A percentile compares a stretch with the other conserved stretches of the same genome.
These are phyloP conservation scores for Globisporangium megalacanthum DNA, from an alignment of 352 stramenopile species.

Conservation along the genomic window DNA sequence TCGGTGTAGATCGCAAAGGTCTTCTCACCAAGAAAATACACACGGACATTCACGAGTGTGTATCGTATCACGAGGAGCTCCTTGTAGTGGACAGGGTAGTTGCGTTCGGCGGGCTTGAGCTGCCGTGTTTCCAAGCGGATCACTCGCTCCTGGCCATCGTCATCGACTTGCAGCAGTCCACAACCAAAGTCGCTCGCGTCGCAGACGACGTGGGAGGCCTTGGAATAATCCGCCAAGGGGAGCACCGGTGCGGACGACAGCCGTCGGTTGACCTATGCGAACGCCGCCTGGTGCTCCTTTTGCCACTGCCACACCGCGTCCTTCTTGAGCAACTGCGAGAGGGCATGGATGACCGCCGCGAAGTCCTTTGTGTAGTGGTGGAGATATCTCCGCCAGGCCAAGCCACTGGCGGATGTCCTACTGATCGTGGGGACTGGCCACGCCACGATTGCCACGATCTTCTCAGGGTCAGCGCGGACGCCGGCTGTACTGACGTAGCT, in stretches of 20 bases:
- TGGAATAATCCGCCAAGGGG: slow-evolving; percentile 3
- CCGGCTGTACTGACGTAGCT: neutral
- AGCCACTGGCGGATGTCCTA: slow-evolving; percentile 15
- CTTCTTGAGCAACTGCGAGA: slow-evolving; percentile 18
- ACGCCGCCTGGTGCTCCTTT: slow-evolving; percentile 11
- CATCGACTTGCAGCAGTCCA: neutral
- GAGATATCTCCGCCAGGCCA: slow-evolving; percentile 17
- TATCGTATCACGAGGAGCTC: slow-evolving; percentile 20
- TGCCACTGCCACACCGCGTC: slow-evolving; percentile 9
- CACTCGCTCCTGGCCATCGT: neutral
- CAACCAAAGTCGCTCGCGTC: slow-evolving; percentile 13
- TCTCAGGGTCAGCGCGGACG: slow-evolving; percentile 16
- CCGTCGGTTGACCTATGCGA: slow-evolving; percentile 13
- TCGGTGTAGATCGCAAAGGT: slow-evolving; percentile 22
- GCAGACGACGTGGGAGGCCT: slow-evolving; percentile 18
- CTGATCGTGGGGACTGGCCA: slow-evolving; percentile 6
- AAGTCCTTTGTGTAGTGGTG: slow-evolving; percentile 20
- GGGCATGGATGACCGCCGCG: neutral
- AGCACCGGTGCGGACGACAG: slow-evolving; percentile 9
- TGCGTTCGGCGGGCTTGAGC: slow-evolving; percentile 17
- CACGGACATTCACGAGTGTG: slow-evolving; percentile 21
- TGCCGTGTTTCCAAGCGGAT: slow-evolving; percentile 18
- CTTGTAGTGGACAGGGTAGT: neutral
- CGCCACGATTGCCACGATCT: slow-evolving; percentile 7
- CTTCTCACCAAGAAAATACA: slow-evolving; percentile 18